Evolutionary conservation across 1,284 basidiomycete genomes (phyloP).

Genomic region (Pseudozyma sp.): DNA sequence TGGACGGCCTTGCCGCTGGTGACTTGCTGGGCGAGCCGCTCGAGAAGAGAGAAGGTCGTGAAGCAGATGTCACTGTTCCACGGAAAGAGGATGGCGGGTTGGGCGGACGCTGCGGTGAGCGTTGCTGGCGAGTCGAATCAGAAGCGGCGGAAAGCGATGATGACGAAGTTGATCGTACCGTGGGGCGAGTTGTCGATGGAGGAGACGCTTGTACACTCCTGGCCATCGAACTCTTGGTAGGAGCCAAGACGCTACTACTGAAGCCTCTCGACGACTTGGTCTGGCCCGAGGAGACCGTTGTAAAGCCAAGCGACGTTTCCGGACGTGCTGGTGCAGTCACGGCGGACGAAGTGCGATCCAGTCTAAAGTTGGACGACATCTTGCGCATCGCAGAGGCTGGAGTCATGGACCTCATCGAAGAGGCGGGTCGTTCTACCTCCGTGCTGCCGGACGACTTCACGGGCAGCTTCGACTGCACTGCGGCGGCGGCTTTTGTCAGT

Average conservation of each 20-base stretch:
- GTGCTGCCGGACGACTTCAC: background rate
- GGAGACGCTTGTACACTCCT: conserved; percentile 28
- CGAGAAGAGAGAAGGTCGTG: conserved; percentile 8
- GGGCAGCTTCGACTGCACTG: background rate
- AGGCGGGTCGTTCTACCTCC: background rate
- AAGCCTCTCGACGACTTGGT: conserved; percentile 12
- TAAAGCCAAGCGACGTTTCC: conserved; percentile 35
- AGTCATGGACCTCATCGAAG: conserved; percentile 6
- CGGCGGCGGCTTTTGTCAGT: conserved; percentile 5
- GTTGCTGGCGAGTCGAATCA: conserved; percentile 4
- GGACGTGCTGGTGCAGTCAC: conserved; percentile 5
- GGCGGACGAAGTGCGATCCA: conserved; percentile 9
- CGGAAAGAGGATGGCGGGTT: conserved; percentile 40
- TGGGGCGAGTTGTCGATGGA: conserved; percentile 3
- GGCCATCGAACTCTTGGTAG: conserved; percentile 37
- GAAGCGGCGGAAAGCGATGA: conserved; percentile 14
- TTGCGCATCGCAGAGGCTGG: conserved; percentile 25
- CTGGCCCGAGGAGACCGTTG: background rate
- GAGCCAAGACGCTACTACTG: conserved; percentile 33
- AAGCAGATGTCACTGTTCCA: background rate
- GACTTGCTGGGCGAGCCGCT: conserved; percentile 13
- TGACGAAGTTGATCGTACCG: conserved; percentile 12
- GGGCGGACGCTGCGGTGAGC: conserved; percentile 26
- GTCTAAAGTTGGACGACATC: conserved; percentile 21
- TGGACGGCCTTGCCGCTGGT: background rate